Percentiles rank a stretch among this genome's conserved stretches.
phyloP scores from a whole-genome alignment of 352 stramenopile genomes.

The Phytophthora pinifolia region DNA sequence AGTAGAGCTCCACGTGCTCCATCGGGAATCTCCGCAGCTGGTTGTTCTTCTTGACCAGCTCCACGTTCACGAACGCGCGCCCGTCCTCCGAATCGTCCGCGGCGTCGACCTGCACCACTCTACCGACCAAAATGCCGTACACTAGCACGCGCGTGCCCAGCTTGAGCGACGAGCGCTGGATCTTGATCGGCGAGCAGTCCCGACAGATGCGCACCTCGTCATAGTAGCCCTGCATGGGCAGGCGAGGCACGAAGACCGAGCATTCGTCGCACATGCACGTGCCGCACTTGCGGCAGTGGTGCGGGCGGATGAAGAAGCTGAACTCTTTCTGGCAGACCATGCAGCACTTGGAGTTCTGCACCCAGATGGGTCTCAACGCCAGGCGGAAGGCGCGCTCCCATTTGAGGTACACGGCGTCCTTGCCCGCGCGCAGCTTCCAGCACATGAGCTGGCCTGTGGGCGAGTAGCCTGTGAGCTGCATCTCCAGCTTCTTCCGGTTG shows the following conservation, averaged over 20 bases:
- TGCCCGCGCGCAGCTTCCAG: conserved; percentile 76
- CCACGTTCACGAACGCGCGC: conserved; percentile 61
- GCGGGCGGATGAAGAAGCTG: conserved; percentile 71
- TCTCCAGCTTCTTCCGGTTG: conserved; percentile 81
- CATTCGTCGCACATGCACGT: conserved; percentile 88
- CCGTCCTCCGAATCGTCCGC: conserved; percentile 57
- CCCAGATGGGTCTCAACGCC: conserved; percentile 75
- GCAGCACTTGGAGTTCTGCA: conserved; percentile 72
- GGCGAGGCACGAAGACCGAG: conserved; percentile 68
- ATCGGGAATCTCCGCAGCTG: conserved; percentile 53
- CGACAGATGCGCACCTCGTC: conserved; percentile 81
- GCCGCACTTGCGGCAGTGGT: conserved; percentile 83
- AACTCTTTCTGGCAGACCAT: conserved; percentile 80
- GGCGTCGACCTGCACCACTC: conserved; percentile 64
- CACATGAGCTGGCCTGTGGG: conserved; percentile 74
- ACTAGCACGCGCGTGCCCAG: conserved; percentile 72
- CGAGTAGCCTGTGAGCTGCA: conserved; percentile 81
- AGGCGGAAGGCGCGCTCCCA: conserved; percentile 83
- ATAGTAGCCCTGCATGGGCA: conserved; percentile 86
- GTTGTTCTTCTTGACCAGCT: conserved; percentile 49
- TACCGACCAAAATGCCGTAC: conserved; percentile 66
- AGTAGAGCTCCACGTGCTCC: conserved; percentile 79
- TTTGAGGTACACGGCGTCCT: conserved; percentile 72
- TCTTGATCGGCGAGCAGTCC: conserved; percentile 75
- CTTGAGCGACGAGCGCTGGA: conserved; percentile 67